Base-by-base conservation (phyloP, 805 yeast genomes). In the Ogataea nonfermentans region DNA sequence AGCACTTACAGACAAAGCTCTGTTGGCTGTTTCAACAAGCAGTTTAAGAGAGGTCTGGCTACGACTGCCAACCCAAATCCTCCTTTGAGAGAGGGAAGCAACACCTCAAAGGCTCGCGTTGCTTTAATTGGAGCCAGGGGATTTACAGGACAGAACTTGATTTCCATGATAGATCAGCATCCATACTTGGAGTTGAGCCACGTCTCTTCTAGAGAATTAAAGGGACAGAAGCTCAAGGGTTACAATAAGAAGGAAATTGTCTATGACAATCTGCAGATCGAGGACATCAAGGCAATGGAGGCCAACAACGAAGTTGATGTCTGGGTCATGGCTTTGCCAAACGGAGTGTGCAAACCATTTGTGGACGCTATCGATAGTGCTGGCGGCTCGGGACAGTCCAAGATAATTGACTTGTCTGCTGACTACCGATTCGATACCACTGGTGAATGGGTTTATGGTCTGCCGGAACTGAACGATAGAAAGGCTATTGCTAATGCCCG, bases 251-350 rank as follows among this genome's bases (percentile, higher is more conserved):
- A 76, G 40, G 79, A 84, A 43, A 76, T 91, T 40, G 73, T 76
- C 37, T 93, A 93, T 66, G 86, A 86, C 46, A 93, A 90, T 65
- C 71, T 93, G 53, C 90, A 83, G 59, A 75, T 82, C 31, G 96
- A 88, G 56, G 98, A 93, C 53, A 83, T 93, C 49, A 79, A 79
- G 57, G 67, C 71, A 48, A 67, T 93, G 47, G 99, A 91, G 65
- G 73, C 79, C 48, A 69, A 78, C 33, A 78, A 80, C 35, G 85
- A 78, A 38, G 86, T 93, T 43, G 99, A 93, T 57, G 83, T 90
- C 37, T 93, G 99, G 99, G 95, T 95, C 19, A 93, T 95, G 99
- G 99, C 99, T 2, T 74, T 93, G 56, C 99, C 99, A 48, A 93
- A 93, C 62, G 97, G 96, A 34, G 96, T 93, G 26, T 93, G 98